Evolutionary conservation across 2,329 filamentous ascomycete genomes (phyloP).

Genomic region (Colletotrichum tropicicola): DNA sequence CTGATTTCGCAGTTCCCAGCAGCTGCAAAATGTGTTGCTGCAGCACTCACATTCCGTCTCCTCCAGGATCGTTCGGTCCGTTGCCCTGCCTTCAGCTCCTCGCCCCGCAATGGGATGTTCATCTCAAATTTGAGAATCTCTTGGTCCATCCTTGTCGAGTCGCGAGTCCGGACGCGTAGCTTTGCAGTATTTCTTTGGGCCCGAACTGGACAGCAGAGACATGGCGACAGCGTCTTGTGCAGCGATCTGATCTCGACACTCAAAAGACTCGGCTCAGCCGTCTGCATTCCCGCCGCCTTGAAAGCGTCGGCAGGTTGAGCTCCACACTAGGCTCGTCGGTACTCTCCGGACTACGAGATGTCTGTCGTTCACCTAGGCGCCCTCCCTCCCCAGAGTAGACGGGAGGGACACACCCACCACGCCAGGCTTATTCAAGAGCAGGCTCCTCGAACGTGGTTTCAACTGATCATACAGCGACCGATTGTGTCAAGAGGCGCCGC

Average conservation of each 20-base stretch:
- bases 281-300: too few species aligned
- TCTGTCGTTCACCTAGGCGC: too few species aligned
- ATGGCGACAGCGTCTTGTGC: neutral
- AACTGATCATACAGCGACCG: too few species aligned
- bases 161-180: neutral
- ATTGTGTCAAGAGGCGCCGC: too few species aligned
- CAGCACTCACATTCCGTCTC: neutral
- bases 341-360: too few species aligned
- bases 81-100: neutral
- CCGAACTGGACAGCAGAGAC: neutral
- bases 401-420: too few species aligned
- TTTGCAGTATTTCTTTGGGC: neutral
- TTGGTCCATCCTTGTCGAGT: conserved; percentile 11
- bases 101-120: conserved; percentile 10
- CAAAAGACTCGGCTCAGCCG: neutral
- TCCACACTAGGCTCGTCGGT: too few species aligned
- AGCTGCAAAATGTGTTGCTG: neutral
- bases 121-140: conserved; percentile 8
- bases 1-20: neutral
- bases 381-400: too few species aligned
- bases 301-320: too few species aligned
- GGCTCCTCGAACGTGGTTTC: too few species aligned
- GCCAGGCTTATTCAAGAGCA: too few species aligned
- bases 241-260: neutral
- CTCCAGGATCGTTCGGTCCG: neutral